Percentiles rank a stretch among this genome's conserved stretches.
phyloP scores from a whole-genome alignment of 352 stramenopile species.

The Thalassiosira sp. region DNA sequence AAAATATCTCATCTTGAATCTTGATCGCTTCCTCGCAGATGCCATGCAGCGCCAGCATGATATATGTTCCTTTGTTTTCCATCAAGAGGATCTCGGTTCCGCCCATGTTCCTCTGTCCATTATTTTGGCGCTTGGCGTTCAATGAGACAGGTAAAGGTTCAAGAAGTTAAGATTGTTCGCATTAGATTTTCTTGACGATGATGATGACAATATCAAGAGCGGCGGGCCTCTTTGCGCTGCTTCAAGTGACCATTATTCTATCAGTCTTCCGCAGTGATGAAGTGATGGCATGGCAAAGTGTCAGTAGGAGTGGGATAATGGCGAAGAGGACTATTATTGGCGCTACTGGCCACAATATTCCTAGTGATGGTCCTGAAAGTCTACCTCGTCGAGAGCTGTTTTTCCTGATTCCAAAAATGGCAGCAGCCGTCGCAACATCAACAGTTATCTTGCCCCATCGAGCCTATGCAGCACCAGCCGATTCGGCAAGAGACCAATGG shows the following conservation, averaged over 20 bases:
- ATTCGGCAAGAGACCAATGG: slow-evolving; percentile 3
- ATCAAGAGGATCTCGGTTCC: too few species aligned
- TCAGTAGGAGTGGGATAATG: background rate
- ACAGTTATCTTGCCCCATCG: background rate
- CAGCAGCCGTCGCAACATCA: background rate
- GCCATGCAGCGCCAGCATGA: too few species aligned
- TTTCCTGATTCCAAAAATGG: slow-evolving; percentile 2
- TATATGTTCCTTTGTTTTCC: too few species aligned
- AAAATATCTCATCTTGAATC: too few species aligned
- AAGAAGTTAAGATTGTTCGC: background rate
- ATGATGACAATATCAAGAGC: background rate
- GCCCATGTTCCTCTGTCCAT: too few species aligned
- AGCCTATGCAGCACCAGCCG: background rate
- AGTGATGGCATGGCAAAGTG: background rate
- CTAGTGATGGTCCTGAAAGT: background rate
- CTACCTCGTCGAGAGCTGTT: slow-evolving; percentile 1
- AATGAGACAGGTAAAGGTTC: too few species aligned
- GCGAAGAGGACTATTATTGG: background rate
- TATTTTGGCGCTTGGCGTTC: too few species aligned
- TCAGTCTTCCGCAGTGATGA: background rate
- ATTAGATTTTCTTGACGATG: background rate
- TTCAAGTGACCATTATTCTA: background rate
- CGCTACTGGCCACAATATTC: background rate
- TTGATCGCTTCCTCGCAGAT: too few species aligned
- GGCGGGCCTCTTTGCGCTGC: background rate